Percentiles rank a stretch among this genome's conserved stretches.
Conservation (phyloP, 208 protist genomes). For the Trypanosoma cruzi region DNA sequence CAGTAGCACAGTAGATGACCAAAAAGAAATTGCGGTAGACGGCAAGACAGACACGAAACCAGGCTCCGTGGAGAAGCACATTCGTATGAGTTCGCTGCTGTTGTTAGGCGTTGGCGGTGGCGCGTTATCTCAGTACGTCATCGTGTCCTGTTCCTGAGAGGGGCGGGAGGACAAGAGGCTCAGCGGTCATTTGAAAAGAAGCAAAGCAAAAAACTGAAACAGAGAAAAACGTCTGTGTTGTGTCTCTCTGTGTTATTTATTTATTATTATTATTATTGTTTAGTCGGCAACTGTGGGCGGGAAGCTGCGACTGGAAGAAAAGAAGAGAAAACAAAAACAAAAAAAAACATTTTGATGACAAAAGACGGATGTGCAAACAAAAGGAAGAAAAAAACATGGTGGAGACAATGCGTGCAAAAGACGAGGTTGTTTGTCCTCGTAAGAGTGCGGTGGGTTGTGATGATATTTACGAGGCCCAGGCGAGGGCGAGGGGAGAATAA, state of each 20-base stretch:
- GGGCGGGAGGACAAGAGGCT: neutral
- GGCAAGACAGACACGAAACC: neutral
- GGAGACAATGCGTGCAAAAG: neutral
- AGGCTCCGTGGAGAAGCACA: neutral
- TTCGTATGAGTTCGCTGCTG: neutral
- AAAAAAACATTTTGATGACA: neutral
- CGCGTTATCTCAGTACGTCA: neutral
- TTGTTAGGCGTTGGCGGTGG: constrained; percentile 4
- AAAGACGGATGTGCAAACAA: neutral
- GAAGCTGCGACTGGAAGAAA: no score
- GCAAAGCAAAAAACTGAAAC: neutral
- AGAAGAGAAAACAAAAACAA: neutral
- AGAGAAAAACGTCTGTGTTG: no score
- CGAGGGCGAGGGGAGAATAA: neutral
- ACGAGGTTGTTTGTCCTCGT: neutral
- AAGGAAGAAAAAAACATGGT: neutral
- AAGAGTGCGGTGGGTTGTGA: neutral
- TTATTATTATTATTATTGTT: no score
- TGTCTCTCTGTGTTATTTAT: no score
- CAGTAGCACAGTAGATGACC: neutral
- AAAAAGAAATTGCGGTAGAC: neutral
- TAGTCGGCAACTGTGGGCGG: no score
- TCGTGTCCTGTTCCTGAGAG: neutral
- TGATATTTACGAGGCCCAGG: neutral
- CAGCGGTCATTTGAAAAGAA: neutral